Evolutionary conservation across 2,329 filamentous ascomycete species (phyloP).

Genomic region (Penicillium sumatraense): DNA sequence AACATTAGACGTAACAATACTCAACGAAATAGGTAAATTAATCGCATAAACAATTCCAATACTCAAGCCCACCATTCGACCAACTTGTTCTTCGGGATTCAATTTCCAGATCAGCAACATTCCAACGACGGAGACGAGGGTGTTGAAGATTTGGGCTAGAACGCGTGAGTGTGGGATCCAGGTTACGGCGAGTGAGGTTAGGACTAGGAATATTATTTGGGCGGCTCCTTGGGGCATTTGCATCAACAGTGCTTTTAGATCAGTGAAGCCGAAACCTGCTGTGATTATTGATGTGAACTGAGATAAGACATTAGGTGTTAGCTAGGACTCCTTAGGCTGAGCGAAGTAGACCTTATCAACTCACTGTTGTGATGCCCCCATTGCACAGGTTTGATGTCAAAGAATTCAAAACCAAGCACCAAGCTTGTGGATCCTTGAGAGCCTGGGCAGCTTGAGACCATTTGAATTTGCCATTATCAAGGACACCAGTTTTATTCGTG

Average conservation of each 20-base stretch:
- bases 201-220: slow-evolving; percentile 19
- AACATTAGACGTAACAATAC: slow-evolving; percentile 34
- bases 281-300: slow-evolving; percentile 23
- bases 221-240: slow-evolving; percentile 24
- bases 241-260: slow-evolving; percentile 20
- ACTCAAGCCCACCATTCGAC: slow-evolving; percentile 32
- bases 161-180: slow-evolving; percentile 26
- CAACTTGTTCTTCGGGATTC: slow-evolving; percentile 20
- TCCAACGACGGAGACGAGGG: slow-evolving; percentile 28
- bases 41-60: slow-evolving; percentile 32
- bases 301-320: neutral
- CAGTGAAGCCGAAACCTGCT: slow-evolving; percentile 19
- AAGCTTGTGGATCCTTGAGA: slow-evolving; percentile 16
- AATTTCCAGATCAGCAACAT: slow-evolving; percentile 32
- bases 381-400: slow-evolving; percentile 18
- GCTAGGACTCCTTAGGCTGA: neutral
- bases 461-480: slow-evolving; percentile 14
- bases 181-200: slow-evolving; percentile 22
- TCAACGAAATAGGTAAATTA: slow-evolving; percentile 36
- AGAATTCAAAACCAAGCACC: slow-evolving; percentile 17
- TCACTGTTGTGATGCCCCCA: slow-evolving; percentile 20
- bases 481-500: slow-evolving; percentile 13
- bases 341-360: too few relatives aligned
- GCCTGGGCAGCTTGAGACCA: slow-evolving; percentile 18
- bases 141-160: slow-evolving; percentile 28